Conservation (phyloP, 164 flowering plant genomes). For the Magnolia changhungtana region DNA sequence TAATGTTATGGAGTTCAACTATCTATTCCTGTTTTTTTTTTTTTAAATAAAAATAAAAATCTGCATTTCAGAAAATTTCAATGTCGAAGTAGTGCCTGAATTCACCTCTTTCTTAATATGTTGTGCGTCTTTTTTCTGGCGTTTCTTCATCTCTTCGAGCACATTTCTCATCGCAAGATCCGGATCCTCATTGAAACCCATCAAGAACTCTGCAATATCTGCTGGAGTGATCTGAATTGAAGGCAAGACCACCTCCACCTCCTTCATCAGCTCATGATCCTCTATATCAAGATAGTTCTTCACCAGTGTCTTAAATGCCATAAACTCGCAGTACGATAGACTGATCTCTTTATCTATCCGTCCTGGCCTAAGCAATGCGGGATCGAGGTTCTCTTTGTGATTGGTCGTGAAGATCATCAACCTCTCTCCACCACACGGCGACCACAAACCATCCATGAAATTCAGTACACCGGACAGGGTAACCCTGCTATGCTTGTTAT, state of each 20-base stretch:
- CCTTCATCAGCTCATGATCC: slow-evolving; percentile 34
- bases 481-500: slow-evolving; percentile 33
- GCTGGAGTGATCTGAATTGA: slow-evolving; percentile 51
- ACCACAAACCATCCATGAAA: slow-evolving; percentile 73
- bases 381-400: slow-evolving; percentile 50
- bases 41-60: too few species aligned
- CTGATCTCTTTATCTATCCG: slow-evolving; percentile 69
- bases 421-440: slow-evolving; percentile 59
- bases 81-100: too few species aligned
- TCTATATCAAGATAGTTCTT: slow-evolving; percentile 46
- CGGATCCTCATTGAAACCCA: slow-evolving; percentile 10
- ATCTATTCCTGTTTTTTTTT: too few species aligned
- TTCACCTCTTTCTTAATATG: too few species aligned
- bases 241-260: slow-evolving; percentile 22
- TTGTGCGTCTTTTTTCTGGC: too few species aligned
- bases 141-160: too few species aligned
- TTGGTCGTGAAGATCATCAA: slow-evolving; percentile 66
- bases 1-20: too few species aligned
- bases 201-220: slow-evolving; percentile 57
- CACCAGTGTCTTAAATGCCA: slow-evolving; percentile 50
- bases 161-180: too few species aligned
- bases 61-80: too few species aligned
- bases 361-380: slow-evolving; percentile 48
- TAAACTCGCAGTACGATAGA: slow-evolving; percentile 49
- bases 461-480: slow-evolving; percentile 72